Evolutionary conservation across 768 basidiomycete species (phyloP).

Genomic region (Gymnopilus junonius): DNA sequence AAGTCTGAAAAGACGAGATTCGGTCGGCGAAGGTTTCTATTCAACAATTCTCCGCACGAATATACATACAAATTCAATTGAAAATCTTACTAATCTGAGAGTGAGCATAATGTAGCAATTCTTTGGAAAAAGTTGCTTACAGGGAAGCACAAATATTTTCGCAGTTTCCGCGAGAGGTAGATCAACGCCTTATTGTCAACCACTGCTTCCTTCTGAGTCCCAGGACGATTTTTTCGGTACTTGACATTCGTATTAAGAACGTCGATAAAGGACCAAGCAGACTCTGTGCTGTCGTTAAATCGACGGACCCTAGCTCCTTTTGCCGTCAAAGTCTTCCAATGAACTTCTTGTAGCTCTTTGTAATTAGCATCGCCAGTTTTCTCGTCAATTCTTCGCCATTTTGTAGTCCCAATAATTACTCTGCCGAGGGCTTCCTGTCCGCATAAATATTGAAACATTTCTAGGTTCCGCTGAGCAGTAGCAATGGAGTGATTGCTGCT

Average conservation of each 20-base stretch:
- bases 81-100: not conserved
- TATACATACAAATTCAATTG: not conserved
- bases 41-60: too few species aligned
- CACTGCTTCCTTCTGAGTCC: not conserved
- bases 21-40: too few species aligned
- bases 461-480: not conserved
- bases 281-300: not conserved
- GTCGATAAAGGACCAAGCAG: not conserved
- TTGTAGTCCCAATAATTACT: not conserved
- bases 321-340: not conserved
- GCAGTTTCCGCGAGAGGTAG: not conserved
- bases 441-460: not conserved
- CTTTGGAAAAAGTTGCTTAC: not conserved
- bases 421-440: not conserved
- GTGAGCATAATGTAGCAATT: not conserved
- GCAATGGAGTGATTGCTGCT: not conserved
- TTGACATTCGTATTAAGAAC: not conserved
- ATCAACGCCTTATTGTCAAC: not conserved
- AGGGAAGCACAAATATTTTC: not conserved
- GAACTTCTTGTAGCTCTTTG: not conserved
- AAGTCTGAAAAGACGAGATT: too few species aligned
- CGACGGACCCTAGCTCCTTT: not conserved
- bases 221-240: not conserved
- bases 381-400: not conserved
- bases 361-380: not conserved